These are phyloP conservation scores for Tetrapisispora namnaoensis DNA, from an alignment of 805 yeast species.

Conservation along the genomic window DNA sequence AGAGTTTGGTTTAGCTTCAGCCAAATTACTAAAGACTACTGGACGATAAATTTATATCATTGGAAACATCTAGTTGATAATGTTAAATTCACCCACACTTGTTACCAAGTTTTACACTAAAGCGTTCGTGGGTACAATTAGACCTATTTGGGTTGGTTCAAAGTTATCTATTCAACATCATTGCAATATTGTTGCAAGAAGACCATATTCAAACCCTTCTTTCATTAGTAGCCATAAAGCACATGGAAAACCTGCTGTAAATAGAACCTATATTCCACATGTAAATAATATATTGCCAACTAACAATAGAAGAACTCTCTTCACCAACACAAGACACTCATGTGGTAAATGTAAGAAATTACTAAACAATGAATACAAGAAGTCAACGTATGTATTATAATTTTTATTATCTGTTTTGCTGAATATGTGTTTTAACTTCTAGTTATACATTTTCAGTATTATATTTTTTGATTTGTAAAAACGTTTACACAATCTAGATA, in stretches of 20 bases:
- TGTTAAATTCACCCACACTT: too few relatives aligned
- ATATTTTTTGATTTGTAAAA: too few relatives aligned
- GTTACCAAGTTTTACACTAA: too few relatives aligned
- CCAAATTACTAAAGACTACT: too few relatives aligned
- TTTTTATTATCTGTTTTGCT: slow-evolving; percentile 13
- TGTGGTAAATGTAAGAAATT: slow-evolving; percentile 11
- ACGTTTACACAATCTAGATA: too few relatives aligned
- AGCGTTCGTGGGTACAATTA: too few relatives aligned
- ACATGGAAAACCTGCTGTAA: neutral
- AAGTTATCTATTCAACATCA: too few relatives aligned
- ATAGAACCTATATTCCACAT: neutral
- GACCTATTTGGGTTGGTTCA: too few relatives aligned
- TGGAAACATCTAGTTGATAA: too few relatives aligned
- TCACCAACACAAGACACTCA: slow-evolving; percentile 8
- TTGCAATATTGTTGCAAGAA: neutral
- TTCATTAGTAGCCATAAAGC: neutral
- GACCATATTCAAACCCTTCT: neutral
- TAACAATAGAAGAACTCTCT: slow-evolving; percentile 4
- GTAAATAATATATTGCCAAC: neutral
- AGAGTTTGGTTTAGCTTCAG: too few relatives aligned
- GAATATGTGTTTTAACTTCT: slow-evolving; percentile 15
- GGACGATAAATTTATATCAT: too few relatives aligned
- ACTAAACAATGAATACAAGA: neutral
- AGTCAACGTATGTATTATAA: slow-evolving; percentile 8
- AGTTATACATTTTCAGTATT: too few relatives aligned